Base-by-base conservation (phyloP, 257 asterid species). In the Lithospermum erythrorhizon region DNA sequence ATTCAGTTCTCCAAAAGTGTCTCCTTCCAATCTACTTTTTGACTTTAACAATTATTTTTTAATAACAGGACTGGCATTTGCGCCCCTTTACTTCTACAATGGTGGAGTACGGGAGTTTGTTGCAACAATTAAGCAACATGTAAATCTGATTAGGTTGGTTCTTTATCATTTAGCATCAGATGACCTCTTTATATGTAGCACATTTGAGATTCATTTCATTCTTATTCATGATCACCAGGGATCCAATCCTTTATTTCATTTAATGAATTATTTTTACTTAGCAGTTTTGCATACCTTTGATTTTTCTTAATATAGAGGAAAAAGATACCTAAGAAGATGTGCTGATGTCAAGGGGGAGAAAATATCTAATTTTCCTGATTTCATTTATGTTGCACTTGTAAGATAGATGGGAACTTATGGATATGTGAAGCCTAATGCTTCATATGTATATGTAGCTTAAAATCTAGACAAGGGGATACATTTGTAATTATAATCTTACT, bases 21-120 rank as follows among this genome's bases (percentile, higher is more conserved):
- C 21, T n/a, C 15, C 24, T 21, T 53, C 23, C 21, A 20, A 20
- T 53, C 21, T 6, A n/a, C 25, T 53, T 53, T n/a, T 53, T 53
- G 22, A 53, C 25, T 23, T 52, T 53, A 22, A 53, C 16, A n/a
- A 19, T 22, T 22, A n/a, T 22, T 53, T 71, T 61, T 63, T 66
- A 32, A 57, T 72, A 70, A 65, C 78, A 91, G 98, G 98, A 64
- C 83, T 91, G 62, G 98, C 98, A 68, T 82, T 78, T 73, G 95
- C 98, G 55, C 95, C 98, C 25, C 88, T 91, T 65, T 88, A 91
- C 81, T 91, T 91, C 75, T 91, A 88, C 65, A 93, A 84, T 76
- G 99, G 99, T 67, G 99, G 99, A 61, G 96, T 93, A 18, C 70
- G 83, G 59, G 99, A 93, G 74, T 93, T 93, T 76, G 86, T 93